A percentile compares a stretch with the other conserved stretches of the same genome.
These are phyloP conservation scores for Brassica hybrid DNA, from an alignment of 441 rosid species.

Conservation along the genomic window DNA sequence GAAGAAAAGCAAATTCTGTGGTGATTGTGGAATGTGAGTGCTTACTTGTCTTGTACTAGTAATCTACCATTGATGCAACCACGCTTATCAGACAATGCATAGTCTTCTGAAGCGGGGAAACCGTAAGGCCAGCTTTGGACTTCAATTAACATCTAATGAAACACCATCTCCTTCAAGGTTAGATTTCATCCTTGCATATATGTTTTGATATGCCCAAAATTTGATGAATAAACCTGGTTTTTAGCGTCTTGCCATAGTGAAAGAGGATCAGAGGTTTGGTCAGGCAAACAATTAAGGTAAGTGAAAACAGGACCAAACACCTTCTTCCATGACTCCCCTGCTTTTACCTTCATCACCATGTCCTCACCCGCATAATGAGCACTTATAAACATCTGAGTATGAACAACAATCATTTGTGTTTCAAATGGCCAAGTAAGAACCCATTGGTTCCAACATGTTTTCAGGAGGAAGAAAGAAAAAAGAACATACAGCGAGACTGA, in stretches of 20 bases:
- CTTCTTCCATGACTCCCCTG: constrained; percentile 84
- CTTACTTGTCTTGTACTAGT: constrained; percentile 67
- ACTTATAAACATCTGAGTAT: constrained; percentile 74
- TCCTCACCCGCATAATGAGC: constrained; percentile 91
- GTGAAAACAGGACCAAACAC: constrained; percentile 83
- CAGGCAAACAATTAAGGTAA: constrained; percentile 58
- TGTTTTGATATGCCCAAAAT: not conserved
- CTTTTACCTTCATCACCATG: constrained; percentile 64
- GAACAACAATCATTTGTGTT: not conserved
- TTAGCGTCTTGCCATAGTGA: constrained; percentile 86
- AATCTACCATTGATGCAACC: constrained; percentile 70
- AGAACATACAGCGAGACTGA: constrained; percentile 75
- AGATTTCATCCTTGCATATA: not conserved
- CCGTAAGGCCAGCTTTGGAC: constrained; percentile 84
- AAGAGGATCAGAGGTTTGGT: constrained; percentile 46
- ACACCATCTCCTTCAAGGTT: constrained; percentile 12
- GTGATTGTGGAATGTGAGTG: not conserved
- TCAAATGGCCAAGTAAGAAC: constrained; percentile 14
- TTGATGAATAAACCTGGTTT: constrained; percentile 52
- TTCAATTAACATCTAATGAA: constrained; percentile 56
- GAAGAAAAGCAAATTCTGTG: constrained; percentile 5
- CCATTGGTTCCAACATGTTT: not conserved
- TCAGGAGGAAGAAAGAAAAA: constrained; percentile 15
- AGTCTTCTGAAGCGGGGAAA: constrained; percentile 78
- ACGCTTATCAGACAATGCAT: constrained; percentile 53